phyloP scores from a whole-genome alignment of 2,329 filamentous ascomycete species.

The Aureobasidium namibiae region DNA sequence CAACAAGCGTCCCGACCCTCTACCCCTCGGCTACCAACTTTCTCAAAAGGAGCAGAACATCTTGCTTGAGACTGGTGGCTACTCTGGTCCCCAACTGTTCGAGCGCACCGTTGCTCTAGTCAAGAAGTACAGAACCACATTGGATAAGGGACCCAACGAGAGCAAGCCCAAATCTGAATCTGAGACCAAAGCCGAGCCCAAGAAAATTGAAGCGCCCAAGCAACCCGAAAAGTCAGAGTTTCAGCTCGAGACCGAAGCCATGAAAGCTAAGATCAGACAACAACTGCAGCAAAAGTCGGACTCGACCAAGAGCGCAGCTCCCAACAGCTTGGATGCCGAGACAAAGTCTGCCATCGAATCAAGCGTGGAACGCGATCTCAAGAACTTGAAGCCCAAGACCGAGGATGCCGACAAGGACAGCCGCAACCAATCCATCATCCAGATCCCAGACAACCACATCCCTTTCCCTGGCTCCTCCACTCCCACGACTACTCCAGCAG shows the following conservation, averaged over 20 bases:
- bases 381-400: constrained; percentile 24
- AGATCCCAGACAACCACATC: constrained; percentile 23
- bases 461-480: background rate
- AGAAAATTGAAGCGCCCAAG: background rate
- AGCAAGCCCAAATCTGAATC: constrained; percentile 8
- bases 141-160: constrained; percentile 37
- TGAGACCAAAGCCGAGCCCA: constrained; percentile 1
- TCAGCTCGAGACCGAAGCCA: background rate
- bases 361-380: constrained; percentile 23
- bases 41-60: constrained; percentile 57
- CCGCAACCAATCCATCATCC: constrained; percentile 24
- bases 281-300: background rate
- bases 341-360: constrained; percentile 17
- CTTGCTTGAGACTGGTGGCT: constrained; percentile 73
- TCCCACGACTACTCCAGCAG: background rate
- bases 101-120: constrained; percentile 71
- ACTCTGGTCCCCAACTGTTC: constrained; percentile 86
- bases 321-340: background rate
- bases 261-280: background rate
- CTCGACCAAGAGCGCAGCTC: background rate
- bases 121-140: constrained; percentile 57
- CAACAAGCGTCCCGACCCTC: constrained; percentile 63
- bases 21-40: constrained; percentile 60
- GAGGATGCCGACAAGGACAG: constrained; percentile 21
- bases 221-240: constrained; percentile 7